Percentiles rank a stretch among this genome's conserved stretches.
phyloP scores from a whole-genome alignment of 2,329 filamentous ascomycete genomes.

The Trichoderma aggressivum region DNA sequence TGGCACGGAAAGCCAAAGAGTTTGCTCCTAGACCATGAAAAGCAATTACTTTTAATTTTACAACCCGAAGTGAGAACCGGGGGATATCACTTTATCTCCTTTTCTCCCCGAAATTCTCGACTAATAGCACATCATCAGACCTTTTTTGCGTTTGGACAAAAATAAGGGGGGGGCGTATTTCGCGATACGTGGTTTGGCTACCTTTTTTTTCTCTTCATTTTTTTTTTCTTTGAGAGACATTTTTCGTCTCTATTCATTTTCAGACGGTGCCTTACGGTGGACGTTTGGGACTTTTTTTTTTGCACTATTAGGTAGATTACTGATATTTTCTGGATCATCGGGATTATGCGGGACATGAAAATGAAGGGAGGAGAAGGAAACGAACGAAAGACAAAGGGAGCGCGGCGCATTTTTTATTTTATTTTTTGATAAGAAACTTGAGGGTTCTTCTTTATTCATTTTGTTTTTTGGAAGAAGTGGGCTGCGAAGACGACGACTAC shows the following conservation, averaged over 20 bases:
- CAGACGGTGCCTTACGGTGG: background rate
- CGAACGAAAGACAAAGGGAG: background rate
- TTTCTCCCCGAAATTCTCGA: background rate
- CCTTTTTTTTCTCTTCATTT: background rate
- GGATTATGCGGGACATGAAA: background rate
- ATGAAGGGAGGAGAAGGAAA: background rate
- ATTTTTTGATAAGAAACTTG: background rate
- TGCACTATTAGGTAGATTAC: background rate
- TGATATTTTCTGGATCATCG: background rate
- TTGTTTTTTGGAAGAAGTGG: background rate
- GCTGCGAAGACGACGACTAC: background rate
- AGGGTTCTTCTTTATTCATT: background rate
- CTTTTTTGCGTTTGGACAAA: background rate
- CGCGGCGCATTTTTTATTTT: background rate
- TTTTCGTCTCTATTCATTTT: background rate
- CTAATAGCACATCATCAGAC: background rate
- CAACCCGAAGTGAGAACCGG: no score
- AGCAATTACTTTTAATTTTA: background rate
- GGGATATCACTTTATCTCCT: background rate
- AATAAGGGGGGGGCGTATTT: background rate
- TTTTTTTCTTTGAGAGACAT: background rate
- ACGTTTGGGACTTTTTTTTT: background rate
- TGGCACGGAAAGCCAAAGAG: conserved; percentile 46
- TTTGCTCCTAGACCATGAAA: conserved; percentile 22
- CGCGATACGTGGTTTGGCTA: background rate